phyloP scores from a whole-genome alignment of 495 filamentous ascomycete species.

The Penicillium roqueforti region DNA sequence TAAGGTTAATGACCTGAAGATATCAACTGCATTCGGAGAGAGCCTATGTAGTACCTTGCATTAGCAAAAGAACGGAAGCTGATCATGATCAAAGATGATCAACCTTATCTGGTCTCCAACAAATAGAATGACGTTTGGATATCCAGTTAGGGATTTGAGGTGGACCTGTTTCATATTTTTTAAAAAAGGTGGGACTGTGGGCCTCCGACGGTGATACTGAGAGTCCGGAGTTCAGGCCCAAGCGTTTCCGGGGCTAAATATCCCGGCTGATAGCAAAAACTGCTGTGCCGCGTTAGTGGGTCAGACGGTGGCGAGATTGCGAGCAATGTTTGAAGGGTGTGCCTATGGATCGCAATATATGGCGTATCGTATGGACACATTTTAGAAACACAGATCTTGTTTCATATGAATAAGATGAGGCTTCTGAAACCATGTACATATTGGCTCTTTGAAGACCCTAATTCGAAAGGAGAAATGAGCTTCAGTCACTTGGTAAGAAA shows the following conservation, averaged over 20 bases:
- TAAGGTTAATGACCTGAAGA: constrained; percentile 14
- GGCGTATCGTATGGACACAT: background rate
- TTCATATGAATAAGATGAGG: constrained; percentile 3
- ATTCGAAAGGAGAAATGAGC: background rate
- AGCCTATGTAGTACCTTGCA: background rate
- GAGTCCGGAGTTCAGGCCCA: constrained; percentile 3
- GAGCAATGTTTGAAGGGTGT: background rate
- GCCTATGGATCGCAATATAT: background rate
- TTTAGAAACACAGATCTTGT: constrained; percentile 2
- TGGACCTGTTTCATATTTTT: constrained; percentile 24
- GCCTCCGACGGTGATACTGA: background rate
- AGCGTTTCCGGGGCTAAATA: constrained; percentile 1
- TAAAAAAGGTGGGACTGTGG: constrained; percentile 12
- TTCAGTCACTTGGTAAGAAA: background rate
- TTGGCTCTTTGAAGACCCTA: background rate
- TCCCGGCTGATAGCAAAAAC: background rate
- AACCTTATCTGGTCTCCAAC: constrained; percentile 14
- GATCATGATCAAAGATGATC: background rate
- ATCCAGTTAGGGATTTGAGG: constrained; percentile 3
- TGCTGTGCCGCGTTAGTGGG: constrained; percentile 5
- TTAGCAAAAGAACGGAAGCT: background rate
- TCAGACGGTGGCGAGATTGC: background rate
- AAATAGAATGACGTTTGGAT: background rate
- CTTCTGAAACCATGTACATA: background rate
- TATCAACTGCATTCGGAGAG: background rate